Percentiles rank a stretch among this genome's conserved stretches.
Conservation (phyloP, 306 rosid genomes). For the Parietaria judaica region DNA sequence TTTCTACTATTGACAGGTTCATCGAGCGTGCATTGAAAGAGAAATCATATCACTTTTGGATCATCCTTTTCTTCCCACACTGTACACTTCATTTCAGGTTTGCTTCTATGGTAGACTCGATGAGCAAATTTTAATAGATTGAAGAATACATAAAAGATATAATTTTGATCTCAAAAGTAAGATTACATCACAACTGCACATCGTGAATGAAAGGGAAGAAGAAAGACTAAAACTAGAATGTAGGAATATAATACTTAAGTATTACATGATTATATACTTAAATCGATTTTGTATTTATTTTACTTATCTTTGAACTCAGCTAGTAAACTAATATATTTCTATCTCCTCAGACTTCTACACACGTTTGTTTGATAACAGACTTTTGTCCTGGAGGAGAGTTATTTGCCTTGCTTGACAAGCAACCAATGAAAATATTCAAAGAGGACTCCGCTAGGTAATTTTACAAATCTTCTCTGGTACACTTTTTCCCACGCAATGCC, state of each 20-base stretch:
- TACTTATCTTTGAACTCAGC: background rate
- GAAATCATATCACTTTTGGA: slow-evolving; percentile 79
- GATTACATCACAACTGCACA: background rate
- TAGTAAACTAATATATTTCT: slow-evolving; percentile 21
- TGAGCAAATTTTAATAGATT: too few relatives aligned
- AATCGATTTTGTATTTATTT: background rate
- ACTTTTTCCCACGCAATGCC: background rate
- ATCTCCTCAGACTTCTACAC: slow-evolving; percentile 70
- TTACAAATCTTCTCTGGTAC: background rate
- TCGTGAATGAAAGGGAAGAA: background rate
- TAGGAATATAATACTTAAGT: background rate
- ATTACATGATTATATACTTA: background rate
- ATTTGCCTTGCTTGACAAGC: slow-evolving; percentile 86
- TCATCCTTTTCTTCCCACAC: slow-evolving; percentile 93
- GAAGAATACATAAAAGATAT: too few relatives aligned
- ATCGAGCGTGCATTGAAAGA: slow-evolving; percentile 86
- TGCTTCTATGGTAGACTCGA: background rate
- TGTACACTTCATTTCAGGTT: slow-evolving; percentile 94
- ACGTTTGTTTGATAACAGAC: slow-evolving; percentile 90
- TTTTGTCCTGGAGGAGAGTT: slow-evolving; percentile 86
- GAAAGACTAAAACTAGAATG: too few relatives aligned
- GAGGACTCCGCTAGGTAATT: slow-evolving; percentile 89
- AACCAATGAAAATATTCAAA: slow-evolving; percentile 75
- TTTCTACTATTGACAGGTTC: slow-evolving; percentile 58
- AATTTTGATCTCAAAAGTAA: too few relatives aligned